These are phyloP conservation scores for Penicillium flavigenum DNA, from an alignment of 495 filamentous ascomycete genomes.

Conservation along the genomic window DNA sequence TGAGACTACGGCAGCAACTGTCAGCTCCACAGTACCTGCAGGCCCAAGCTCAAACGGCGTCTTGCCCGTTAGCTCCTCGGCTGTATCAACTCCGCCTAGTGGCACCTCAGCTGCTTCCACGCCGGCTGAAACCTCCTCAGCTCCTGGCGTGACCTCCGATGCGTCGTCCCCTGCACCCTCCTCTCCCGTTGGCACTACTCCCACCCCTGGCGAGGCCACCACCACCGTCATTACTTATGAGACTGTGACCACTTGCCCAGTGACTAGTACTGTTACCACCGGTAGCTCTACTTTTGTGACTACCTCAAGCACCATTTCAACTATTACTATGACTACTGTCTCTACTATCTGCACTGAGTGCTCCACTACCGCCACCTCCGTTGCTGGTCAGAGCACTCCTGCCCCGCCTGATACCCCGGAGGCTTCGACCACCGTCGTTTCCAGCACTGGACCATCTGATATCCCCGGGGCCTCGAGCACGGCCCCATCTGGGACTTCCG, in stretches of 20 bases:
- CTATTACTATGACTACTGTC: slow-evolving; percentile 34
- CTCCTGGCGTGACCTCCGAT: slow-evolving; percentile 3
- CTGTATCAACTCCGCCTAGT: neutral
- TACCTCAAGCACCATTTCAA: slow-evolving; percentile 37
- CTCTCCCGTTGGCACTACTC: slow-evolving; percentile 8
- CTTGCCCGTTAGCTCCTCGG: neutral
- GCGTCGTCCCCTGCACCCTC: neutral
- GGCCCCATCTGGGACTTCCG: slow-evolving; percentile 1
- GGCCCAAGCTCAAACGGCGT: neutral
- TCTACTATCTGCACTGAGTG: slow-evolving; percentile 38
- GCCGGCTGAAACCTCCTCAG: slow-evolving; percentile 1
- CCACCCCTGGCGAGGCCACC: slow-evolving; percentile 7
- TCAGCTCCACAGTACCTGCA: slow-evolving; percentile 9
- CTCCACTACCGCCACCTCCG: slow-evolving; percentile 19
- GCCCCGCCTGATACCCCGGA: neutral
- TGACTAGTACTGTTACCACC: slow-evolving; percentile 37
- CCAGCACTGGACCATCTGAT: slow-evolving; percentile 8
- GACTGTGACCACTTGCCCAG: slow-evolving; percentile 43
- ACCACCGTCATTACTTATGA: slow-evolving; percentile 20
- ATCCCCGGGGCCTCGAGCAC: slow-evolving; percentile 6
- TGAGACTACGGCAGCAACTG: slow-evolving; percentile 42
- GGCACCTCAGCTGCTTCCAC: slow-evolving; percentile 6
- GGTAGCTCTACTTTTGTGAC: slow-evolving; percentile 32
- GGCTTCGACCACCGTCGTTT: slow-evolving; percentile 4
- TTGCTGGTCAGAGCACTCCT: slow-evolving; percentile 3